Percentiles rank a stretch among this genome's conserved stretches.
Evolutionary conservation across 352 stramenopile genomes (phyloP).

Genomic region (Globisporangium spinosum): DNA sequence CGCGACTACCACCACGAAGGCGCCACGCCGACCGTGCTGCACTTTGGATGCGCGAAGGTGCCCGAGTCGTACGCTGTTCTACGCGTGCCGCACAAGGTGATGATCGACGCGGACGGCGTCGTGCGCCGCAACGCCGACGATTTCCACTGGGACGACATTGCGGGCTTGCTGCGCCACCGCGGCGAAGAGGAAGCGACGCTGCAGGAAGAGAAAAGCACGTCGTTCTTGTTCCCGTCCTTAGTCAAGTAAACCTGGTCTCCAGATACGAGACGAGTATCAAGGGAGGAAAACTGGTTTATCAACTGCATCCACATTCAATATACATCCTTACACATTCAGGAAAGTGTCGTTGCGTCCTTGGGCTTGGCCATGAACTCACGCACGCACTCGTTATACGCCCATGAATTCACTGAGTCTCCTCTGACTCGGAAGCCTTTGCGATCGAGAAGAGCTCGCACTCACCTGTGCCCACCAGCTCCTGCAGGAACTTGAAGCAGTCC

Average conservation of each 20-base stretch:
- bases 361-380: no score
- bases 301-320: neutral
- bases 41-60: conserved; percentile 49
- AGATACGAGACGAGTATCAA: neutral
- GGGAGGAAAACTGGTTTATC: neutral
- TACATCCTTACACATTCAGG: neutral
- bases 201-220: conserved; percentile 19
- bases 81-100: conserved; percentile 43
- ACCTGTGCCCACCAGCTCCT: conserved; percentile 62
- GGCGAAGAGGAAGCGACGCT: conserved; percentile 25
- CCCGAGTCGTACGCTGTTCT: conserved; percentile 50
- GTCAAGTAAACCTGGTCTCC: conserved; percentile 7
- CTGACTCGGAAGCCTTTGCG: conserved; percentile 6
- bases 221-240: conserved; percentile 28
- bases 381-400: no score
- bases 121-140: conserved; percentile 51
- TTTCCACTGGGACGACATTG: conserved; percentile 63
- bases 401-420: neutral
- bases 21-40: conserved; percentile 44
- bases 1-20: conserved; percentile 40
- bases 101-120: conserved; percentile 44
- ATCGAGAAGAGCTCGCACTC: conserved; percentile 64
- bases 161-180: conserved; percentile 38
- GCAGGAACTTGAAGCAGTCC: conserved; percentile 48
- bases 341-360: no score